Evolutionary conservation across 106 monocot genomes (phyloP).

Genomic region (Alisma plantagoaquatica): DNA sequence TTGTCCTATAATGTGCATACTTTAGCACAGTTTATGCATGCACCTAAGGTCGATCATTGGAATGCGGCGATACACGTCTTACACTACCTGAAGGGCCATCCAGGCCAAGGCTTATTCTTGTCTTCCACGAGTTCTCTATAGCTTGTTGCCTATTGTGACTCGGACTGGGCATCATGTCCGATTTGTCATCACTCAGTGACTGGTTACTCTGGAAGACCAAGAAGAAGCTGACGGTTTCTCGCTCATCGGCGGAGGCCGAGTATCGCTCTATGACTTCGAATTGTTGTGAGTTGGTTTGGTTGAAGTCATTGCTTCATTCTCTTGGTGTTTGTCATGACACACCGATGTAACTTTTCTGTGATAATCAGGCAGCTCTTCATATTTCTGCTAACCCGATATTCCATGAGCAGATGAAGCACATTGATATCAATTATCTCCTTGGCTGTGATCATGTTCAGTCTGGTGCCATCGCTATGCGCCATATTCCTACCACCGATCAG

Average conservation of each 20-base stretch:
- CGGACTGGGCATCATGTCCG: conserved; percentile 7
- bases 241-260: conserved; percentile 1
- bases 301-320: background rate
- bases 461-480: background rate
- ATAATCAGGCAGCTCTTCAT: background rate
- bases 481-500: no score
- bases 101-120: background rate
- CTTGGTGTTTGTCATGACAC: background rate
- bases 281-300: no score
- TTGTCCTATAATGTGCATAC: background rate
- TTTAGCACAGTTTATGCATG: background rate
- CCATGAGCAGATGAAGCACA: conserved; percentile 1
- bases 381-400: background rate
- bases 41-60: background rate
- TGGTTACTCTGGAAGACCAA: conserved; percentile 5
- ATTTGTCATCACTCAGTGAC: background rate
- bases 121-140: background rate
- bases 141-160: background rate
- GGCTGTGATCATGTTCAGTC: background rate
- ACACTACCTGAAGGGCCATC: background rate
- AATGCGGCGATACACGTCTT: background rate
- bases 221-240: conserved; percentile 4
- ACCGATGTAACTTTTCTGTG: background rate
- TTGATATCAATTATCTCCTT: conserved; percentile 4
- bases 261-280: conserved; percentile 4